These are phyloP conservation scores for Cutaneotrichosporon spelunceum DNA, from an alignment of 1,284 basidiomycete genomes.

Conservation along the genomic window DNA sequence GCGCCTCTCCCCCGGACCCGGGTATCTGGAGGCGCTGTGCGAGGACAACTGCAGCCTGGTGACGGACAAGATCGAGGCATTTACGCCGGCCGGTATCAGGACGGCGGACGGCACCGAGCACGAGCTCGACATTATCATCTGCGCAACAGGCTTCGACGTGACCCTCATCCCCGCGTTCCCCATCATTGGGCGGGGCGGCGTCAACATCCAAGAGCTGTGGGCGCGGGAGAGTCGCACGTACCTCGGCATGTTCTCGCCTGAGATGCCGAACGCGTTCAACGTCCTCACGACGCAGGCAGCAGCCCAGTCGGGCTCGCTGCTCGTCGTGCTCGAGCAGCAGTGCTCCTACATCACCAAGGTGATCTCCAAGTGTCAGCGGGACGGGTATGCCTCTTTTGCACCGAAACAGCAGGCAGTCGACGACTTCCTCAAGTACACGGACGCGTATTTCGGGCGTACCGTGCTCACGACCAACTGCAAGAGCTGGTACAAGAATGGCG, in stretches of 20 bases:
- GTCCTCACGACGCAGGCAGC: slow-evolving; percentile 15
- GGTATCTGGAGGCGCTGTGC: slow-evolving; percentile 44
- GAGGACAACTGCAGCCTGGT: slow-evolving; percentile 32
- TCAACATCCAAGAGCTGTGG: slow-evolving; percentile 40
- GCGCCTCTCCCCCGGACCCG: slow-evolving; percentile 42
- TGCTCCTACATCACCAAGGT: slow-evolving; percentile 22
- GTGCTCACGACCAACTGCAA: slow-evolving; percentile 33
- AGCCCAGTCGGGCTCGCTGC: slow-evolving; percentile 9
- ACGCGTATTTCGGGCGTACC: slow-evolving; percentile 31
- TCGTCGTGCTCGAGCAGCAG: slow-evolving; percentile 28
- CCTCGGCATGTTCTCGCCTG: slow-evolving; percentile 33
- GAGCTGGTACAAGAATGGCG: slow-evolving; percentile 32
- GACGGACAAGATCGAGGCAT: slow-evolving; percentile 21
- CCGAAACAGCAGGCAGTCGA: slow-evolving; percentile 31
- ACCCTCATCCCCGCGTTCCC: slow-evolving; percentile 36
- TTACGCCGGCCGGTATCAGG: slow-evolving; percentile 29
- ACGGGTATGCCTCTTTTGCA: slow-evolving; percentile 21
- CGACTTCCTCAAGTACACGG: slow-evolving; percentile 36
- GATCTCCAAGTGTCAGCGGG: slow-evolving; percentile 18
- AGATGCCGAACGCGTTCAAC: slow-evolving; percentile 35
- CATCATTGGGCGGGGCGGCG: slow-evolving; percentile 23
- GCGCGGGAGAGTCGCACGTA: slow-evolving; percentile 31
- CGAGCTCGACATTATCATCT: slow-evolving; percentile 35
- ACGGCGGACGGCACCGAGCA: slow-evolving; percentile 27
- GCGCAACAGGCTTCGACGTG: slow-evolving; percentile 40